phyloP scores from a whole-genome alignment of 108 stramenopile genomes.

The Nannochloropsis gaditana region DNA sequence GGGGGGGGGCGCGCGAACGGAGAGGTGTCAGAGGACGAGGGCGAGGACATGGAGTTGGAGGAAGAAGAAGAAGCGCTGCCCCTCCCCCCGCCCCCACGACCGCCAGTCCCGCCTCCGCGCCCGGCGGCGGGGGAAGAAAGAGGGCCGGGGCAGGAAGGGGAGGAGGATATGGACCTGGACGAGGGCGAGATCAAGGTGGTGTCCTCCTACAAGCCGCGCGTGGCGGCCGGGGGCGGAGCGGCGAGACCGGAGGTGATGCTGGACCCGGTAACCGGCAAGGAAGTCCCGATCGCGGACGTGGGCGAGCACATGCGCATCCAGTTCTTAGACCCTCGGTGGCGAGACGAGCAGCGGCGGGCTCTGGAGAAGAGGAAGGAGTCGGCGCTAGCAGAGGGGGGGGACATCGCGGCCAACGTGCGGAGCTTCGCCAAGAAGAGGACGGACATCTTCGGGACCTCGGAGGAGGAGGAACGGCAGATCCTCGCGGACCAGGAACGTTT shows the following conservation, averaged over 20 bases:
- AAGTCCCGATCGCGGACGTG: constrained; percentile 70
- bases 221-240: constrained; percentile 54
- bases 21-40: neutral
- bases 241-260: constrained; percentile 64
- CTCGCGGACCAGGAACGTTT: constrained; percentile 32
- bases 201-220: constrained; percentile 76
- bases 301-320: constrained; percentile 97
- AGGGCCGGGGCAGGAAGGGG: constrained; percentile 8
- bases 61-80: constrained; percentile 35
- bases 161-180: constrained; percentile 61
- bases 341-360: constrained; percentile 80
- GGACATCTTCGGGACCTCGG: constrained; percentile 55
- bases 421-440: constrained; percentile 51
- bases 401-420: constrained; percentile 76
- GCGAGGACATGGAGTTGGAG: constrained; percentile 39
- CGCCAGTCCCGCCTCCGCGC: constrained; percentile 43
- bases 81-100: constrained; percentile 28
- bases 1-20: neutral
- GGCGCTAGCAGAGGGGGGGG: constrained; percentile 77
- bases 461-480: constrained; percentile 50
- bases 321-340: constrained; percentile 84
- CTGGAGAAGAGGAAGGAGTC: constrained; percentile 85
- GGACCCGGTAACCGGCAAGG: constrained; percentile 87
- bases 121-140: constrained; percentile 14
- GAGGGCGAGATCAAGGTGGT: constrained; percentile 71